These are phyloP conservation scores for Halophytophthora batemanensis DNA, from an alignment of 352 stramenopile species.

Conservation along the genomic window DNA sequence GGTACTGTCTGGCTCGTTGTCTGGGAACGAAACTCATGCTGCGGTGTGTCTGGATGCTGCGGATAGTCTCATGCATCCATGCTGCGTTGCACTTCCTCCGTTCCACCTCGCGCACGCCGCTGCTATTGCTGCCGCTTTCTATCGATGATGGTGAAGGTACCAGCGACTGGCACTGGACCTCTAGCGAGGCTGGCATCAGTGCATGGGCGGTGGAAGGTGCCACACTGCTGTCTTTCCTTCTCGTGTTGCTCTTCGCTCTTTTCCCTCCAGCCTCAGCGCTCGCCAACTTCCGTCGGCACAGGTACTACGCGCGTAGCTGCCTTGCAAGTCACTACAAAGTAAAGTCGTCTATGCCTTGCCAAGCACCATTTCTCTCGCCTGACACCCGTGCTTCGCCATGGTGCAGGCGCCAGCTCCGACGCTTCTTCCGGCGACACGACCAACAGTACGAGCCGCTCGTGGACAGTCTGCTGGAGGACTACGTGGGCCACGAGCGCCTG, in stretches of 20 bases:
- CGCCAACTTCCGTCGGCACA: constrained; percentile 26
- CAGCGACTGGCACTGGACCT: too few relatives aligned
- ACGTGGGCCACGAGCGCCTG: constrained; percentile 49
- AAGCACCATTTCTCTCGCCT: background rate
- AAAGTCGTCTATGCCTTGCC: too few relatives aligned
- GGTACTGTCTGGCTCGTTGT: too few relatives aligned
- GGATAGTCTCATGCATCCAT: constrained; percentile 12
- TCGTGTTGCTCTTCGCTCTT: constrained; percentile 34
- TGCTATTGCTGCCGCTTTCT: too few relatives aligned
- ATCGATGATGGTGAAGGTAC: too few relatives aligned
- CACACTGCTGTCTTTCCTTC: constrained; percentile 26
- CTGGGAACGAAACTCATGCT: too few relatives aligned
- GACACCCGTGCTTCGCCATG: background rate
- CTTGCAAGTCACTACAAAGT: background rate
- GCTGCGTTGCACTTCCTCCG: constrained; percentile 16
- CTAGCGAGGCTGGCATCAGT: background rate
- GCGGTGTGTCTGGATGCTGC: too few relatives aligned
- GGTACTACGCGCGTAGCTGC: constrained; percentile 10
- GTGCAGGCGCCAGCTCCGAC: constrained; percentile 27
- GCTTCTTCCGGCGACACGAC: constrained; percentile 51
- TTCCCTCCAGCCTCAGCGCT: constrained; percentile 40
- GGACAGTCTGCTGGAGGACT: constrained; percentile 42
- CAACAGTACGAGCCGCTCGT: constrained; percentile 36
- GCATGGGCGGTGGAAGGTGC: constrained; percentile 26
- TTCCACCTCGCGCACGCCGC: background rate